Conservation (phyloP, 1,139 yeast genomes). For the Magnusiomyces tetraspermus region DNA sequence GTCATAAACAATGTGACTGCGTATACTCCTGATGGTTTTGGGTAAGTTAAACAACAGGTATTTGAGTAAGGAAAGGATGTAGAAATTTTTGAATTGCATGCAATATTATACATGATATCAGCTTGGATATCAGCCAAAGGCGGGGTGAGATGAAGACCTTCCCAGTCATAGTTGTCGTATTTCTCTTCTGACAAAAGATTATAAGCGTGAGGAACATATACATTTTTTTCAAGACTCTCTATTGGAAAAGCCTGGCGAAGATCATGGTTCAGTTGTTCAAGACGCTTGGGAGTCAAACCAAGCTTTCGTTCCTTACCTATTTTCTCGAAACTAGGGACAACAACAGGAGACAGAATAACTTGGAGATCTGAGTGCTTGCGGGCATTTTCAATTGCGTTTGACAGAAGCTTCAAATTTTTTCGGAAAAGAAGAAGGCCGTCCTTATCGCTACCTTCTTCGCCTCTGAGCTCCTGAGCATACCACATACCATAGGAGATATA, state of each 20-base stretch:
- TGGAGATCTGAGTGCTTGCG: neutral
- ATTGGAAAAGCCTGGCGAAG: slow-evolving; percentile 11
- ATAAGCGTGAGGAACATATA: slow-evolving; percentile 18
- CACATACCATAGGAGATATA: neutral
- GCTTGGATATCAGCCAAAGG: slow-evolving; percentile 19
- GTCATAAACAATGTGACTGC: no score
- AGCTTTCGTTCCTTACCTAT: slow-evolving; percentile 15
- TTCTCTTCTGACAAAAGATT: slow-evolving; percentile 15
- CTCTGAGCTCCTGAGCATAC: neutral
- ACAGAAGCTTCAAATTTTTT: neutral
- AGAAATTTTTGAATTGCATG: slow-evolving; percentile 19
- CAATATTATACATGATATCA: slow-evolving; percentile 18
- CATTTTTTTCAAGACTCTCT: slow-evolving; percentile 3
- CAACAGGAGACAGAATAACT: slow-evolving; percentile 12
- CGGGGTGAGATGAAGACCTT: slow-evolving; percentile 17
- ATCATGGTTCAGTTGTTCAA: slow-evolving; percentile 14
- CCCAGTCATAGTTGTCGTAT: slow-evolving; percentile 14
- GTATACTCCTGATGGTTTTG: slow-evolving; percentile 15
- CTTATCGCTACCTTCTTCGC: neutral
- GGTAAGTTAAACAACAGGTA: slow-evolving; percentile 21
- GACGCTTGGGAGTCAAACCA: slow-evolving; percentile 11
- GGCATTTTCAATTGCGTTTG: neutral
- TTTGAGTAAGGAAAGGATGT: slow-evolving; percentile 18
- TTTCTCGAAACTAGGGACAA: slow-evolving; percentile 13
- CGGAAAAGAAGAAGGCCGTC: neutral